Conservation (phyloP, 805 yeast genomes). For the Sugiyamaella mastotermitis region DNA sequence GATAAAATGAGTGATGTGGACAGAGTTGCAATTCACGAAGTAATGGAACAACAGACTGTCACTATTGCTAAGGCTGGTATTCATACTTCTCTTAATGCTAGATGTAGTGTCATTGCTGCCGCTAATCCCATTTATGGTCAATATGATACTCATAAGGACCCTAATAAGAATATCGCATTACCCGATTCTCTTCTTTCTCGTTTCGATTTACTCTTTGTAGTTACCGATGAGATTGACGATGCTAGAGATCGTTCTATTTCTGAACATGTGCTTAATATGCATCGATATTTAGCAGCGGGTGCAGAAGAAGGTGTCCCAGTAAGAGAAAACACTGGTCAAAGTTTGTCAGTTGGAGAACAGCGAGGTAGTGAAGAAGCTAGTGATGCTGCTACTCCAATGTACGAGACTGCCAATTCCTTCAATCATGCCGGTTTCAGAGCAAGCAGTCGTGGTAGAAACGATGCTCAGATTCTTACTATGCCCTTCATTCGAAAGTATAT, state of each 20-base stretch:
- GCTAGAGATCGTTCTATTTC: conserved; percentile 78
- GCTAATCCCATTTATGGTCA: conserved; percentile 98
- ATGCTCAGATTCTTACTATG: conserved; percentile 52
- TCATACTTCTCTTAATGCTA: conserved; percentile 91
- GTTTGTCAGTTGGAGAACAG: conserved; percentile 75
- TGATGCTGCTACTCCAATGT: conserved; percentile 51
- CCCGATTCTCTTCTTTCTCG: conserved; percentile 96
- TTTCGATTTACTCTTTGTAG: conserved; percentile 91
- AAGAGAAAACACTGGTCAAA: conserved; percentile 63
- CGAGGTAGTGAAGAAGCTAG: conserved; percentile 39
- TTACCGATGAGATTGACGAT: conserved; percentile 90
- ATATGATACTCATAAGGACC: conserved; percentile 91
- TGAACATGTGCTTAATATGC: conserved; percentile 93
- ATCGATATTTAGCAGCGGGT: conserved; percentile 82
- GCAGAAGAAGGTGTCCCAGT: conserved; percentile 90
- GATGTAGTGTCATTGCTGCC: conserved; percentile 96
- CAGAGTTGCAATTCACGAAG: conserved; percentile 98
- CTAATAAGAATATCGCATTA: conserved; percentile 91
- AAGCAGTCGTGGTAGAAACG: conserved; percentile 25
- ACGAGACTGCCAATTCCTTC: conserved; percentile 74
- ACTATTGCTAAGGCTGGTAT: conserved; percentile 98
- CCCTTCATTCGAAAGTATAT: conserved; percentile 86
- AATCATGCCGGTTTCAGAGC: conserved; percentile 70
- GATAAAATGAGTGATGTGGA: conserved; percentile 97
- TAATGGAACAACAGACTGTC: conserved; percentile 98